Base-by-base conservation (phyloP, 2,329 filamentous ascomycete species). In the Aspergillus glaucus region DNA sequence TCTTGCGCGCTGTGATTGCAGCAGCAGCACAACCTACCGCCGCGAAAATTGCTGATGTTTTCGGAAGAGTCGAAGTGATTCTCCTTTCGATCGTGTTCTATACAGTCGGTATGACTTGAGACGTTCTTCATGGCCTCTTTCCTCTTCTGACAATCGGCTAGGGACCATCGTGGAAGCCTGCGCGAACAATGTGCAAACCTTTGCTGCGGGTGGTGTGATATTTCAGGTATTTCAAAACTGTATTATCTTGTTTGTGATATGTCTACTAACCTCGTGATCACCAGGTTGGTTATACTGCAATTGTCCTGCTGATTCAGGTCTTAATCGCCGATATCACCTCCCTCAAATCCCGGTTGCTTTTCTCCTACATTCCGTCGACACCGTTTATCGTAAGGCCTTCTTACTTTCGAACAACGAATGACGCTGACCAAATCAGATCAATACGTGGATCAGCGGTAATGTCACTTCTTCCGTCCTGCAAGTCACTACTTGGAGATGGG, bases 291-390 rank as follows among this genome's bases (percentile, higher is more conserved):
- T 85, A 82, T 60, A 85, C 82, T 9, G 75, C 75, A 55, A 71
- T 84, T 22, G 71, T 82, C 15, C 67, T 86, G 10, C 71, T 86
- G 1, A 73, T 85, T 19, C 81, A 86, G 63, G 79, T 86, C 57
- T 75, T 86, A 50, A 71, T 86, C 42, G 82, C 76, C 41, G 83
- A 86, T 55, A 74, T 82, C 22, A 84, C 82, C 2, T 85, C 82
- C 1, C 77, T 80, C 6, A 77, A 81, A 12, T 74, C 79, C 9
- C 80, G 83, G 59, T 70, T 86, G 7, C 70, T 86, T 55, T 85
- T 84, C 70, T 82, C 79, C 43, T 86, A 83, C 58, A 68, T 85
- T n/a, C 80, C 80, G 0, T 77, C 78, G 0, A 61, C 76, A 3
- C 81, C 81, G 0, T 83, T 81, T 56, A 59, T 84, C 41, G 70